A percentile compares a stretch with the other conserved stretches of the same genome.
phyloP scores from a whole-genome alignment of 441 rosid species.

The Euphorbia celastroides region DNA sequence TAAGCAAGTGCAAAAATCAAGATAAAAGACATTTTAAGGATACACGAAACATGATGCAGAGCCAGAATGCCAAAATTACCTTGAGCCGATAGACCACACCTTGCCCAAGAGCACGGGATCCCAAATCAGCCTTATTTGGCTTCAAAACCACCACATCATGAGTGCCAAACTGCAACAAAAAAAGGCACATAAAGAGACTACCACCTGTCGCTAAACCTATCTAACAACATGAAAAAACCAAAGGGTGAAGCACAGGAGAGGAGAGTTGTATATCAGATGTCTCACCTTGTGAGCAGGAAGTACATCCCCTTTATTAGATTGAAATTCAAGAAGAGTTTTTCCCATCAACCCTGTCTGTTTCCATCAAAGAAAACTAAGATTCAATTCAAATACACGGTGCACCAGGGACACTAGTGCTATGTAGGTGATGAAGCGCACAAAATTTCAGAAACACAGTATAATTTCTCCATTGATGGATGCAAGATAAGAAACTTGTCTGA shows the following conservation, averaged over 20 bases:
- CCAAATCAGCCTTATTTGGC: conserved; percentile 77
- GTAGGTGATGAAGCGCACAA: not conserved
- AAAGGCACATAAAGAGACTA: not conserved
- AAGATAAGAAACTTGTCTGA: not conserved
- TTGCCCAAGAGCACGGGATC: conserved; percentile 88
- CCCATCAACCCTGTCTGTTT: conserved; percentile 87
- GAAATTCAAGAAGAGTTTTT: conserved; percentile 77
- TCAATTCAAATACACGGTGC: conserved; percentile 1
- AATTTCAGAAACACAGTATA: not conserved
- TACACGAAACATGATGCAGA: conserved; percentile 6
- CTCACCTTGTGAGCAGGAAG: conserved; percentile 91
- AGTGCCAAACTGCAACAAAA: conserved; percentile 58
- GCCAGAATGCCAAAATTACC: conserved; percentile 34
- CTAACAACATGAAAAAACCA: not conserved
- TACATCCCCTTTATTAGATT: conserved; percentile 88
- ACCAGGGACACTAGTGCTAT: not conserved
- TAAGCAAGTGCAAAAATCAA: conserved; percentile 15
- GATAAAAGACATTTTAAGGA: conserved; percentile 9
- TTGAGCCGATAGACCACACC: conserved; percentile 89
- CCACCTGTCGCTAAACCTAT: not conserved
- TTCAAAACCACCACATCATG: conserved; percentile 90
- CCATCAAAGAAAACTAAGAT: conserved; percentile 17
- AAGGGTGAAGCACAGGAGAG: not conserved
- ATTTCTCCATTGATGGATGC: not conserved
- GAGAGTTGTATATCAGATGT: not conserved